Evolutionary conservation across 2,329 filamentous ascomycete genomes (phyloP).

Genomic region (Neocucurbitaria cava): DNA sequence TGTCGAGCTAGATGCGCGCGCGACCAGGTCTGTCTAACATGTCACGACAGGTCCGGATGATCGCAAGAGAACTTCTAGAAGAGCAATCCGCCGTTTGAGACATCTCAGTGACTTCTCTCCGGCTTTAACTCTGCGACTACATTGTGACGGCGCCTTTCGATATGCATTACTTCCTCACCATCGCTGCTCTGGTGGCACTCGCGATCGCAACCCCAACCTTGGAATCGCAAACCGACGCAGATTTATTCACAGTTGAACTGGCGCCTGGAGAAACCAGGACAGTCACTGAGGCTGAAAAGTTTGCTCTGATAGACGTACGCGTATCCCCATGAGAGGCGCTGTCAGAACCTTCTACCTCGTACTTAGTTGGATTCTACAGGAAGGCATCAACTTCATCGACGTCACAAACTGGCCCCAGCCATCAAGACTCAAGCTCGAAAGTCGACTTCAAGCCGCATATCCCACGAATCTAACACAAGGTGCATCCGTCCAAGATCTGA

Average conservation of each 20-base stretch:
- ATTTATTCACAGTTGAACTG: conserved; percentile 4
- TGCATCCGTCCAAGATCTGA: conserved; percentile 69
- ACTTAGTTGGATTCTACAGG: conserved; percentile 40
- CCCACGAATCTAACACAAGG: conserved; percentile 70
- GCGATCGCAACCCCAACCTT: background rate
- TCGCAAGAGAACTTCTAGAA: background rate
- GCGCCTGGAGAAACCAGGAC: conserved; percentile 2
- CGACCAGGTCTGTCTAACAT: background rate
- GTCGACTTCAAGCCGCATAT: conserved; percentile 58
- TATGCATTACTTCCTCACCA: background rate
- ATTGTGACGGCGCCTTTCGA: background rate
- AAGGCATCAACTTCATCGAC: conserved; percentile 80
- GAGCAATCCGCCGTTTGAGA: background rate
- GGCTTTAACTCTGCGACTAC: background rate
- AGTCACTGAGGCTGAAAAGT: conserved; percentile 8
- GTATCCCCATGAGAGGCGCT: background rate
- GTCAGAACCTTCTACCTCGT: background rate
- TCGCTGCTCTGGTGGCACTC: background rate
- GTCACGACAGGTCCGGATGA: background rate
- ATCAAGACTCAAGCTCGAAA: conserved; percentile 41
- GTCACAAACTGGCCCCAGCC: conserved; percentile 74
- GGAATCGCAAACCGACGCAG: background rate
- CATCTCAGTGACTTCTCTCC: background rate
- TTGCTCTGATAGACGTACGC: conserved; percentile 2
- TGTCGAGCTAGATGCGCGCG: background rate